A percentile compares a stretch with the other conserved stretches of the same genome.
Conservation (phyloP, 2,329 filamentous ascomycete species). For the Cercospora nicotianae region DNA sequence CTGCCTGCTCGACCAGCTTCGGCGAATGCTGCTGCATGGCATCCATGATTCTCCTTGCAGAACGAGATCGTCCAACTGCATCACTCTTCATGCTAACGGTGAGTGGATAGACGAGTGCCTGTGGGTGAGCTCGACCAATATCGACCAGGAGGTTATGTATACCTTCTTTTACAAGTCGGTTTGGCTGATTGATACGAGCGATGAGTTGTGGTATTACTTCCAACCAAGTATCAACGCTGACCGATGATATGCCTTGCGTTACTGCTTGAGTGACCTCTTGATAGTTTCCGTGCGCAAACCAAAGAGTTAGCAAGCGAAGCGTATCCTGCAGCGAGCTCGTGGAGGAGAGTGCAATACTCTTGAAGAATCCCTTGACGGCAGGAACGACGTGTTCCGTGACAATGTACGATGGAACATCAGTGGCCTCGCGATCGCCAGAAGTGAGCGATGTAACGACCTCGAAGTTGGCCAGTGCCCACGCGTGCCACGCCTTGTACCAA, state of each 20-base stretch:
- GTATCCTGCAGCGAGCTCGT: conserved; percentile 96
- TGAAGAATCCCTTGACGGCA: conserved; percentile 93
- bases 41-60: conserved; percentile 92
- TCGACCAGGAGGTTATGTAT: conserved; percentile 92
- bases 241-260: conserved; percentile 83
- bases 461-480: conserved; percentile 97
- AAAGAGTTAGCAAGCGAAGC: conserved; percentile 84
- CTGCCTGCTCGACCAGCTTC: conserved; percentile 89
- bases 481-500: conserved; percentile 99
- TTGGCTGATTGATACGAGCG: conserved; percentile 94
- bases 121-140: conserved; percentile 89
- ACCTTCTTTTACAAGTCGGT: conserved; percentile 79
- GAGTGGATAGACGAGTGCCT: conserved; percentile 93
- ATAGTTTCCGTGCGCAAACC: conserved; percentile 91
- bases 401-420: conserved; percentile 63
- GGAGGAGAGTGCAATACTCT: conserved; percentile 87
- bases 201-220: conserved; percentile 98
- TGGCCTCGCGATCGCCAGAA: conserved; percentile 61
- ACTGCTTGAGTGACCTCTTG: conserved; percentile 85
- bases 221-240: conserved; percentile 97
- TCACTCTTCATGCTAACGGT: conserved; percentile 98
- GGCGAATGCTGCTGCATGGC: conserved; percentile 95
- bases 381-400: conserved; percentile 89
- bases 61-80: conserved; percentile 77
- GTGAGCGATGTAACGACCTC: conserved; percentile 88